Evolutionary conservation across 768 basidiomycete species (phyloP), one percentile per base, ranked within the genome.

Genomic region (Chiua virens): DNA sequence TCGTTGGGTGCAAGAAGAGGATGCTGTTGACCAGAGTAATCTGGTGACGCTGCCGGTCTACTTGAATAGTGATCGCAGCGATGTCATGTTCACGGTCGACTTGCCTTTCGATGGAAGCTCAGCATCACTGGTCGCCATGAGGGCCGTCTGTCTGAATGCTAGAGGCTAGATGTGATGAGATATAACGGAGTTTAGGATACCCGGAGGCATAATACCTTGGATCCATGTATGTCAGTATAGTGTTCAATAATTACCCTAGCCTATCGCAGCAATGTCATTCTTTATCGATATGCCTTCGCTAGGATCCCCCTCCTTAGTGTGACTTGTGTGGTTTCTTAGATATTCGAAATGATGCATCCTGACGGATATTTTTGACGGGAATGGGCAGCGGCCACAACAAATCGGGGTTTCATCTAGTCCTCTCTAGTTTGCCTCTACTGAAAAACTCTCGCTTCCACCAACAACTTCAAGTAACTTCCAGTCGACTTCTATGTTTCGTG

Each of bases 121-220:
- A 0, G 78, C 83, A 27, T 76, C 85, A 34, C 68, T 91, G 57
- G 89, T 92, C 11, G 84, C 91, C 25, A 94, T 90, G 74, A 76
- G 93, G 42, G 93, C 92, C 9, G 89, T 94, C 40, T 97, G 93
- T 71, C 75, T 98, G 60, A 93, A 90, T 8, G 92, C 93, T 36
- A 84, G 87, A 47, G 80, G 82, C 59, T 89, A 68, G 56, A 53
- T 17, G 36, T 3, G 15, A 49, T 39, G 21, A 42, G 17, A 55
- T 45, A 53, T 45, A 8, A 46, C 52, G 14, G 44, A 58, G 44
- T 42, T 49, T 38, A 36, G 14, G 55, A 66, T 69, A 65, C 62
- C 63, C 57, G 2, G 43, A 42, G 34, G 43, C 50, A 64, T 55
- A 49, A 67, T 67, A 67, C 60, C 60, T 57, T 55, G 27, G 20